These are phyloP conservation scores for Dictyostelium capitatum DNA, from an alignment of 78 protist species.

Conservation along the genomic window DNA sequence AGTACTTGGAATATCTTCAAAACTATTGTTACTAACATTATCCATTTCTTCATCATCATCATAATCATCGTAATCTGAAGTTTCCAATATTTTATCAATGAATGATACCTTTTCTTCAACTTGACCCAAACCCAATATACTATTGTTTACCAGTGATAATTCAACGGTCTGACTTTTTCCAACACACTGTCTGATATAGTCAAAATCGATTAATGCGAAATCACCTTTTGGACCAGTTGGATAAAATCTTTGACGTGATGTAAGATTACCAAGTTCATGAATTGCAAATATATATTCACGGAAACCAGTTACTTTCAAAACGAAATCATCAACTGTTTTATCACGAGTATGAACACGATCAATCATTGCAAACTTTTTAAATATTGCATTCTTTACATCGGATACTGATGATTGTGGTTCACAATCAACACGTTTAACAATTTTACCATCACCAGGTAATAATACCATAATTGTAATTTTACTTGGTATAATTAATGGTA, in stretches of 20 bases:
- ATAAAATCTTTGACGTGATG: conserved; percentile 11
- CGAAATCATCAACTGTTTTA: conserved; percentile 33
- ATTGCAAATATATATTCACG: conserved; percentile 47
- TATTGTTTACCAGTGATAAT: conserved; percentile 19
- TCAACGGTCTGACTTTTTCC: conserved; percentile 38
- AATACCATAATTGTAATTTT: conserved; percentile 34
- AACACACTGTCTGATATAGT: conserved; percentile 56
- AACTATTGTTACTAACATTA: not conserved
- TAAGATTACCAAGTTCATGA: conserved; percentile 12
- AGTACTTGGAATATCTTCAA: not conserved
- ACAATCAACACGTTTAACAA: conserved; percentile 26
- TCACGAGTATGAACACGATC: conserved; percentile 33
- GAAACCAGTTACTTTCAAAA: conserved; percentile 67
- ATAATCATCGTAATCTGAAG: conserved; percentile 58
- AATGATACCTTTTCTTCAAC: conserved; percentile 24
- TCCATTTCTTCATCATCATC: conserved; percentile 10
- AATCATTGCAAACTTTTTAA: conserved; percentile 70
- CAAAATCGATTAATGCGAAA: conserved; percentile 50
- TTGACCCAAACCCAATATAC: not conserved
- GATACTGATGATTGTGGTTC: conserved; percentile 34
- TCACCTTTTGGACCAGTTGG: conserved; percentile 58
- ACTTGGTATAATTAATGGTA: conserved; percentile 44
- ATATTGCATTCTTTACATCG: conserved; percentile 2
- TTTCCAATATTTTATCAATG: conserved; percentile 66
- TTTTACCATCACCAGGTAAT: conserved; percentile 38